Conservation (phyloP, 2,329 filamentous ascomycete genomes). For the Aspergillus sp. region DNA sequence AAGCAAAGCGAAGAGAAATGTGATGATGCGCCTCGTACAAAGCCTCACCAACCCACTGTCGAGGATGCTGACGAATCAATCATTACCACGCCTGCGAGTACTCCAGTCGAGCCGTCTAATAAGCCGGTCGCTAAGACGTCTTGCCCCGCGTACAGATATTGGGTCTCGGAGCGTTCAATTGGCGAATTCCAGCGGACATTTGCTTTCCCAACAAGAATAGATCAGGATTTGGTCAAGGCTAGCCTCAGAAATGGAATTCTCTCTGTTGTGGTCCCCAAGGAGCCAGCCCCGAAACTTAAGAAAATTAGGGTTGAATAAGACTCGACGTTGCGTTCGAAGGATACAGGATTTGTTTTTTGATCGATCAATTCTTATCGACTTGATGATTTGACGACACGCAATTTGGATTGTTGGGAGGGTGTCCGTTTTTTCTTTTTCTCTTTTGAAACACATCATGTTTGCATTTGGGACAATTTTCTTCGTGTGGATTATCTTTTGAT, state of each 20-base stretch:
- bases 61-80: conserved; percentile 46
- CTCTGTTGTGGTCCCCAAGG: conserved; percentile 53
- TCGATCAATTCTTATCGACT: neutral
- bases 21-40: conserved; percentile 18
- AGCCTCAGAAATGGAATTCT: conserved; percentile 56
- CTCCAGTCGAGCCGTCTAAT: conserved; percentile 14
- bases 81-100: conserved; percentile 8
- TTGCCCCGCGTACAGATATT: conserved; percentile 41
- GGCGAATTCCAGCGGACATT: conserved; percentile 56
- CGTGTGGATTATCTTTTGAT: too few relatives aligned
- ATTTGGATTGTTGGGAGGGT: too few relatives aligned
- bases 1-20: conserved; percentile 12
- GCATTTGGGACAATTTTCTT: too few relatives aligned
- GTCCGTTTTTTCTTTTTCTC: too few relatives aligned
- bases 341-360: too few relatives aligned
- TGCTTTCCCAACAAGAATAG: conserved; percentile 51
- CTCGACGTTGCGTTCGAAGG: too few relatives aligned
- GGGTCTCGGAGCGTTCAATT: conserved; percentile 53
- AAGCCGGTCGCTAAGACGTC: conserved; percentile 16
- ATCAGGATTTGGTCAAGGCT: conserved; percentile 56
- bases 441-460: too few relatives aligned
- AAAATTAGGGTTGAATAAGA: conserved; percentile 45
- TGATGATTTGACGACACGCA: neutral
- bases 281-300: conserved; percentile 42
- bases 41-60: conserved; percentile 44